A percentile compares a stretch with the other conserved stretches of the same genome.
phyloP scores from a whole-genome alignment of 108 stramenopile genomes.

The Schizochytrium sp. region DNA sequence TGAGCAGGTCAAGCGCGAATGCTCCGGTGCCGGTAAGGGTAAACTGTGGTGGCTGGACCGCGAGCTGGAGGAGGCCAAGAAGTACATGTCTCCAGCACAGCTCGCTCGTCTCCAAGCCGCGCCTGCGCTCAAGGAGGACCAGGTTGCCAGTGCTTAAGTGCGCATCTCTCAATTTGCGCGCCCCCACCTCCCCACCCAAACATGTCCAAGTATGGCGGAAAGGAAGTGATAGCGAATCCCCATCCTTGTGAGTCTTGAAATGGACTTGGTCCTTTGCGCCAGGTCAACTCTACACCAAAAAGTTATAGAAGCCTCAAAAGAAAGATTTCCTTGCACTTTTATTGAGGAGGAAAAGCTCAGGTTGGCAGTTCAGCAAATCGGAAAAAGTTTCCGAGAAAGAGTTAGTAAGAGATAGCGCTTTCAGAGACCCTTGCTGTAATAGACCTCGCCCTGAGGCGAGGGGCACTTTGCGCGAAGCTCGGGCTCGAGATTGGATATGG shows the following conservation, averaged over 20 bases:
- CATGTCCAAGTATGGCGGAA: too few species aligned
- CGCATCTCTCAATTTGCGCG: too few species aligned
- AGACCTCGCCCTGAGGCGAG: background rate
- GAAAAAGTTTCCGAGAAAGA: background rate
- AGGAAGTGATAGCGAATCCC: too few species aligned
- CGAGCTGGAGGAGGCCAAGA: slow-evolving; percentile 3
- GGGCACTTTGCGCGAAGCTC: background rate
- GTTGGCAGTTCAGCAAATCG: too few species aligned
- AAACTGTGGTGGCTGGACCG: slow-evolving; percentile 8
- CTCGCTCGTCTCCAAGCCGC: background rate
- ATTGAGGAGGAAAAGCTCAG: too few species aligned
- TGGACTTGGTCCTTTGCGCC: too few species aligned
- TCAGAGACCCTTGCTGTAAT: background rate
- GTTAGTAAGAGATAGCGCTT: background rate
- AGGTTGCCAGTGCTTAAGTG: background rate
- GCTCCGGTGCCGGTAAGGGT: background rate
- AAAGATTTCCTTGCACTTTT: too few species aligned
- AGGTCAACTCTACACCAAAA: too few species aligned
- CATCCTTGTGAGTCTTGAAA: too few species aligned
- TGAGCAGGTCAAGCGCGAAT: background rate
- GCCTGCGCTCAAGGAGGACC: background rate
- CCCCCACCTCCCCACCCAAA: too few species aligned
- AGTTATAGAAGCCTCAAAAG: too few species aligned
- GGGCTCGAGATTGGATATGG: background rate
- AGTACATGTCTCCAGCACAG: background rate